A percentile compares a stretch with the other conserved stretches of the same genome.
These are phyloP conservation scores for Hyphodiscus sp. DNA, from an alignment of 2,329 filamentous ascomycete species.

Conservation along the genomic window DNA sequence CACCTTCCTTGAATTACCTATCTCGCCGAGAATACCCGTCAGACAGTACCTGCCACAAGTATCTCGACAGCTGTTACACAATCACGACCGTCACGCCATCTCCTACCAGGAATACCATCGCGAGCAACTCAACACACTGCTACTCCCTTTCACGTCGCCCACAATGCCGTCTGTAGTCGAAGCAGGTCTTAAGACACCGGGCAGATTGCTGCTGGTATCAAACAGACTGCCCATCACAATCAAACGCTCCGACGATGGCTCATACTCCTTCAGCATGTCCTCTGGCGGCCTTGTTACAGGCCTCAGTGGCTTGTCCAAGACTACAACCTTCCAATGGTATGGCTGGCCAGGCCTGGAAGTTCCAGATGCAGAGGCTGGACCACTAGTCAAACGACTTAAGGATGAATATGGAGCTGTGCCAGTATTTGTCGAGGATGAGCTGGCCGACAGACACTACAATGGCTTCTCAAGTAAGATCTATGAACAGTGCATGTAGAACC, in stretches of 20 bases:
- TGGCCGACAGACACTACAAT: conserved; percentile 95
- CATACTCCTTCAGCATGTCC: conserved; percentile 93
- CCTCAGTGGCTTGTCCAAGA: conserved; percentile 83
- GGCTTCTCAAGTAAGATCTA: conserved; percentile 78
- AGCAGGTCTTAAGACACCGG: conserved; percentile 17
- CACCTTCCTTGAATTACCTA: neutral
- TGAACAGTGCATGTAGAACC: neutral
- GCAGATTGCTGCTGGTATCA: conserved; percentile 72
- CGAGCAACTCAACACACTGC: neutral
- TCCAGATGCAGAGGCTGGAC: conserved; percentile 71
- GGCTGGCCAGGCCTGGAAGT: conserved; percentile 95
- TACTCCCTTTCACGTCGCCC: neutral
- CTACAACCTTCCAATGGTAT: conserved; percentile 96
- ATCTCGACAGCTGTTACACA: neutral
- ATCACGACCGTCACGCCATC: neutral
- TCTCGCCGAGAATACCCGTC: neutral
- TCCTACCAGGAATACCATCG: neutral
- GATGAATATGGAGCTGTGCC: conserved; percentile 86
- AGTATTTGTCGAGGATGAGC: conserved; percentile 87
- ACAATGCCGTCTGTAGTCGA: conserved; percentile 23
- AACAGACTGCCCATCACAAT: conserved; percentile 96
- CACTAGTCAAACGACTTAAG: conserved; percentile 71
- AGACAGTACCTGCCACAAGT: neutral
- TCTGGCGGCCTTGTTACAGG: conserved; percentile 94
- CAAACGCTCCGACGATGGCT: conserved; percentile 84